Conservation (phyloP, 2,329 filamentous ascomycete genomes). For the Aspergillus ochraceoroseus region DNA sequence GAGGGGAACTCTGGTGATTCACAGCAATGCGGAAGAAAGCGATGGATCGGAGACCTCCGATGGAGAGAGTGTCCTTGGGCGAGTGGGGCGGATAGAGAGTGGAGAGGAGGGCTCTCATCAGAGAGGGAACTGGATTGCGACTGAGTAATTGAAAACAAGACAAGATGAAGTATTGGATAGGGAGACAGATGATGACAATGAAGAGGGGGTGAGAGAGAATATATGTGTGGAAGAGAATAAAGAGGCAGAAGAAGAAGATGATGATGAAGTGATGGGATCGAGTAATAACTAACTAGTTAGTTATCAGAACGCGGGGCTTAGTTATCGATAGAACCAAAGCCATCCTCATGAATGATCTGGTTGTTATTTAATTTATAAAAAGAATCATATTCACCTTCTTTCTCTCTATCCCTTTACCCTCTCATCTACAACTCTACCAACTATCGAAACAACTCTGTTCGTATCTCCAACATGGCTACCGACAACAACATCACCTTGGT, state of each 20-base stretch:
- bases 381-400: no score
- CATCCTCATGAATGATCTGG: no score
- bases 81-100: constrained; percentile 13
- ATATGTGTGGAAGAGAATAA: no score
- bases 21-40: constrained; percentile 11
- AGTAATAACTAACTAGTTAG: constrained; percentile 19
- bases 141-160: constrained; percentile 14
- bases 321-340: no score
- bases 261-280: constrained; percentile 15
- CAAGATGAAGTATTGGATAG: neutral
- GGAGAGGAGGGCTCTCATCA: no score
- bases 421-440: no score
- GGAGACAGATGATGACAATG: no score
- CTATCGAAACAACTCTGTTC: no score
- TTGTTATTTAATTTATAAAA: no score
- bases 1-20: no score
- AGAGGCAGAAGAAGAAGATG: neutral
- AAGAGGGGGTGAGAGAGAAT: no score
- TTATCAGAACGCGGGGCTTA: constrained; percentile 12
- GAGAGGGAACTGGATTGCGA: constrained; percentile 10
- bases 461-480: neutral
- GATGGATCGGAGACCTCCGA: constrained; percentile 24
- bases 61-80: neutral
- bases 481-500: constrained; percentile 27
- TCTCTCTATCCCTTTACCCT: no score